Evolutionary conservation across 495 filamentous ascomycete species (phyloP).

Genomic region (Coniosporium apollinis): DNA sequence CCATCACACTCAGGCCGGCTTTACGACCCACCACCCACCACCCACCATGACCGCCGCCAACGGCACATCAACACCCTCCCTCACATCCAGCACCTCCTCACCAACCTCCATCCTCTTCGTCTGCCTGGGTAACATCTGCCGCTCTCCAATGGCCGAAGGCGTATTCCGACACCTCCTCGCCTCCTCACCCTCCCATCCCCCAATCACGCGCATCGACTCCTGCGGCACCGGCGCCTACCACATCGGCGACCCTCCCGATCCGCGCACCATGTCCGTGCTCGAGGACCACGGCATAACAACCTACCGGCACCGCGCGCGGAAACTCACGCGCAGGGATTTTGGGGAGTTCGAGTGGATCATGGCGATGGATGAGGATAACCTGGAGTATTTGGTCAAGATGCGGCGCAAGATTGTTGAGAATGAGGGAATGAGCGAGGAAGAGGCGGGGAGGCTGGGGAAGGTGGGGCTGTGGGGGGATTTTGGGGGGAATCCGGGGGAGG

Average conservation of each 20-base stretch:
- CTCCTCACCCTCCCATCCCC: slow-evolving; percentile 26
- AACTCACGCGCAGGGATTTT: slow-evolving; percentile 58
- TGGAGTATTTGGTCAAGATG: slow-evolving; percentile 54
- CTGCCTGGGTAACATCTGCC: slow-evolving; percentile 92
- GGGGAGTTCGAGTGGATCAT: slow-evolving; percentile 78
- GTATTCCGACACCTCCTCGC: slow-evolving; percentile 61
- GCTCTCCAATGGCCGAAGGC: slow-evolving; percentile 89
- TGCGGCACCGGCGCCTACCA: slow-evolving; percentile 85
- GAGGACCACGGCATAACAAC: slow-evolving; percentile 52
- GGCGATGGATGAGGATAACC: slow-evolving; percentile 84
- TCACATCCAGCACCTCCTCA: too few species aligned
- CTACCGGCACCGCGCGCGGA: slow-evolving; percentile 63
- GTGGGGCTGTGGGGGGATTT: slow-evolving; percentile 80
- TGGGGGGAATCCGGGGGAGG: slow-evolving; percentile 47
- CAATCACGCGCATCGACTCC: slow-evolving; percentile 62
- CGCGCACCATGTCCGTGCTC: slow-evolving; percentile 71
- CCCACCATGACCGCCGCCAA: neutral
- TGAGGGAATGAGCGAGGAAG: slow-evolving; percentile 37
- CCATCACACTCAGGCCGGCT: neutral
- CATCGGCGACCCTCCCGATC: slow-evolving; percentile 52
- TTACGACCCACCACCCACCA: neutral
- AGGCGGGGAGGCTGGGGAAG: slow-evolving; percentile 29
- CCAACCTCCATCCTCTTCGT: slow-evolving; percentile 86
- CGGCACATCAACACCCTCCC: slow-evolving; percentile 2
- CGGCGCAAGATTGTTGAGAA: too few species aligned